Evolutionary conservation across 2,329 filamentous ascomycete species (phyloP), one percentile per base, ranked within the genome.

Genomic region (Aspergillus ruber): DNA sequence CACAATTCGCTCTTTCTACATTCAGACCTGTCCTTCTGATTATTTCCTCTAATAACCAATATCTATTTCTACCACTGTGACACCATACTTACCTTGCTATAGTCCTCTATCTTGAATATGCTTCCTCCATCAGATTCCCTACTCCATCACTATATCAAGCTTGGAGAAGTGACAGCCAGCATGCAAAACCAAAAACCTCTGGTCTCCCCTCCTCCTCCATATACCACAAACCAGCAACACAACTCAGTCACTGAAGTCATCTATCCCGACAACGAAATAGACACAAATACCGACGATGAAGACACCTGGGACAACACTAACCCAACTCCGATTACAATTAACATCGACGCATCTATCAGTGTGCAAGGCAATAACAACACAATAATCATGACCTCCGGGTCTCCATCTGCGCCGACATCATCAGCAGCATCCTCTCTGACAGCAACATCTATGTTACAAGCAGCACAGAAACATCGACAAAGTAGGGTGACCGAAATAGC

Each of bases 261-360:
- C n/a, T 35, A 56, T 4, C 42, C 45, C 23, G 48, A 56, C 3
- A 12, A 29, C 12, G 25, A 29, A 4, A 12, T 29, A 29, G 25
- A 29, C 25, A 29, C 25, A 29, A 29, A 29, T 10, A 29, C 3
- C 4, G 53, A 56, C n/a, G 51, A 55, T 13, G 56, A 61, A 2
- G 46, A 50, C 13, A 3, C 15, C 21, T 32, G 42, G 9, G 48
- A 47, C 6, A 40, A 38, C 36, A 29, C 8, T 33, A 44, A 25
- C 39, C 51, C n/a, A 23, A 43, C 12, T 53, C 25, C 56, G 6
- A 57, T 69, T 33, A 58, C 52, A 9, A 65, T 70, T 46, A 58
- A 60, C 33, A 62, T 71, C 40, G 64, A 70, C 46, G 57, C 58
- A 7, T 68, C 65, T 4, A 66, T 69, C 49, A 57, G 48, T 23